Percentiles rank a stretch among this genome's conserved stretches.
Conservation (phyloP, 2,329 filamentous ascomycete genomes). For the Nemania serpens region DNA sequence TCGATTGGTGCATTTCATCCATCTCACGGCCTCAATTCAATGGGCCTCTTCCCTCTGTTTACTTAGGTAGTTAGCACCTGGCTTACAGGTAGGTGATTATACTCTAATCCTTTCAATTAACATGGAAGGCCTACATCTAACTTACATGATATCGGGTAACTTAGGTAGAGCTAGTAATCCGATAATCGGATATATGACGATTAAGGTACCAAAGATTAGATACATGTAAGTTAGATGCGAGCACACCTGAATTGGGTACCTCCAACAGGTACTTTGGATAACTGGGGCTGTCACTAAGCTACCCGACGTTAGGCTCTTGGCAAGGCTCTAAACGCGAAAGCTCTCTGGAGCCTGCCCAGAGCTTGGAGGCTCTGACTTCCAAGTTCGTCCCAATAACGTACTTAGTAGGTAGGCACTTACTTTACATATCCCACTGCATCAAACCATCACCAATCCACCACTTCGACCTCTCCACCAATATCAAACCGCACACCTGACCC, state of each 20-base stretch:
- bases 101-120: too few species aligned
- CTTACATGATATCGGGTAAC: too few species aligned
- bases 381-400: too few species aligned
- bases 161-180: too few species aligned
- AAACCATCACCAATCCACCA: constrained; percentile 9
- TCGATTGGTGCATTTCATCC: constrained; percentile 31
- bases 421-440: neutral
- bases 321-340: constrained; percentile 39
- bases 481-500: neutral
- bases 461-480: neutral
- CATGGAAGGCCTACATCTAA: too few species aligned
- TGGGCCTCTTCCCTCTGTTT: neutral
- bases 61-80: neutral
- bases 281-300: too few species aligned
- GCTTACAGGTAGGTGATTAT: too few species aligned
- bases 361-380: constrained; percentile 18
- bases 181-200: constrained; percentile 32
- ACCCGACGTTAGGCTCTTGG: constrained; percentile 25
- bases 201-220: neutral
- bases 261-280: neutral
- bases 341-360: constrained; percentile 37
- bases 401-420: neutral
- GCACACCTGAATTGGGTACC: neutral
- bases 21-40: neutral
- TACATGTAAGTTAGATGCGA: neutral